Evolutionary conservation across 2,329 filamentous ascomycete species (phyloP).

Genomic region (Fusarium pilosicola): DNA sequence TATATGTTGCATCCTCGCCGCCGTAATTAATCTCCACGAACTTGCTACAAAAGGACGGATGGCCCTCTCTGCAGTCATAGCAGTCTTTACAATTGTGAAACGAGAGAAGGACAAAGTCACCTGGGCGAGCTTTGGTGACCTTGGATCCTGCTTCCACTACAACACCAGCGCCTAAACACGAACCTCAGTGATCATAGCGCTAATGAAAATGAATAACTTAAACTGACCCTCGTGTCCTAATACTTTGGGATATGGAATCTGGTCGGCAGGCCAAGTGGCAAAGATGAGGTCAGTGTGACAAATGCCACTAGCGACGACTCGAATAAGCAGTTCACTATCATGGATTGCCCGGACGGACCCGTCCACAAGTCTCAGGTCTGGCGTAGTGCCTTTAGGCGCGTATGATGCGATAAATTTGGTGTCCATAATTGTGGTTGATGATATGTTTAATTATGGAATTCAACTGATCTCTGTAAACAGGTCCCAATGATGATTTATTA

Average conservation of each 20-base stretch:
- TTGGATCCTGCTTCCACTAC: background rate
- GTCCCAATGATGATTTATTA: background rate
- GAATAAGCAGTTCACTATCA: background rate
- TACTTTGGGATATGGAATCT: background rate
- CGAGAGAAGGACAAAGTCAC: background rate
- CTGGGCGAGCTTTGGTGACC: background rate
- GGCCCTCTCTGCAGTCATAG: background rate
- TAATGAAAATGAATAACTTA: accelerated
- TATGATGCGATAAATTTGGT: background rate
- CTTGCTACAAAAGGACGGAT: background rate
- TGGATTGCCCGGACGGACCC: background rate
- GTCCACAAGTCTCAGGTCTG: background rate
- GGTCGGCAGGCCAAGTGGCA: background rate
- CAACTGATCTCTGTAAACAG: background rate
- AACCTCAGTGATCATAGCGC: background rate
- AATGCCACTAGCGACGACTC: background rate
- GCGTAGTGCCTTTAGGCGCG: background rate
- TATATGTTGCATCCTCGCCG: background rate
- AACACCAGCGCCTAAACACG: background rate
- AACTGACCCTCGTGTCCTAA: background rate
- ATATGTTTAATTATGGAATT: background rate
- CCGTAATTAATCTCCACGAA: background rate
- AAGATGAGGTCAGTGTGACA: slow-evolving; percentile 1
- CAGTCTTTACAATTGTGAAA: background rate
- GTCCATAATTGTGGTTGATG: background rate